Evolutionary conservation across 306 rosid species (phyloP), one percentile per base, ranked within the genome.

Genomic region (Oemleria cerasiformis): DNA sequence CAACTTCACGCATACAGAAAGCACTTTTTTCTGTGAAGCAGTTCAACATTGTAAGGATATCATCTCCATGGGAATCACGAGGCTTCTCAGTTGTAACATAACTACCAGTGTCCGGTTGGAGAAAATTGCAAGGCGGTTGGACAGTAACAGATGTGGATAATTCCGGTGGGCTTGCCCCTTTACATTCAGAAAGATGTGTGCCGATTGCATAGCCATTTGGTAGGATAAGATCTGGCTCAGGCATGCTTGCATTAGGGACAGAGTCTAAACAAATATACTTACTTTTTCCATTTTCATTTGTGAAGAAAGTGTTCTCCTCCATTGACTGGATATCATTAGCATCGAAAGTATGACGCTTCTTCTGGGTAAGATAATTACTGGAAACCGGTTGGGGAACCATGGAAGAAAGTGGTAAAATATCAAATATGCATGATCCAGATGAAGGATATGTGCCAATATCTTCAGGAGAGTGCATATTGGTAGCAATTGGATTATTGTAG

Each of bases 341-440:
- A 77, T 60, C 51, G 0, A 47, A 55, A 65, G 20, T 21, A 38
- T 9, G 64, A 47, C 56, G 47, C 23, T 41, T 38, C 58, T 72
- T 78, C 23, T 17, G 21, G 49, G 69, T 14, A 53, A 17, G 25
- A 51, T 19, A 17, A 12, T 23, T 41, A 16, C 53, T 16, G 8
- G 81, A 53, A 77, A 43, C 76, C 3, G 79, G 60, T 45, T 70
- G 79, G 39, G 20, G 57, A 72, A 56, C 36, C 66, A 50, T 42
- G 34, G 64, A 63, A 63, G 72, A 63, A 70, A 69, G 55, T 36
- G 72, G 80, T 39, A 77, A 9, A 63, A 23, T 51, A 47, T 75
- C 84, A 43, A 86, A 85, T 25, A 69, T 68, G 65, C 82, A 73
- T 14, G 86, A 84, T 45, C 23, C 75, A 16, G 80, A 70, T 17